Evolutionary conservation across 305 asterid genomes (phyloP).

Genomic region (Rubia balearica): DNA sequence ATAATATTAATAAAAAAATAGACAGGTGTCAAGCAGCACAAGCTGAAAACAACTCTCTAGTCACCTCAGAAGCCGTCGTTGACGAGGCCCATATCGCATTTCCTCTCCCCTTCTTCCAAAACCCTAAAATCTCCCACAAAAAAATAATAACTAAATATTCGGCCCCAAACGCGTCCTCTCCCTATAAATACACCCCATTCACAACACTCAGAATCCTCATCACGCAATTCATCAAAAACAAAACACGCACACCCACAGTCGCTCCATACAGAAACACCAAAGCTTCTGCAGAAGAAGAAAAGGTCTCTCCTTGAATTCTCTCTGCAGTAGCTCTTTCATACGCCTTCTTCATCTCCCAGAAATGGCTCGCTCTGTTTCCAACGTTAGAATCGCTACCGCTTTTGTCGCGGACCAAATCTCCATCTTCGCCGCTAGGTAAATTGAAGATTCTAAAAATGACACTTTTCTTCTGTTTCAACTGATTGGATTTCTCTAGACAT

Average conservation of each 20-base stretch:
- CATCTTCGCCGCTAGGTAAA: conserved; percentile 29
- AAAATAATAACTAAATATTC: background rate
- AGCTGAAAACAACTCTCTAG: conserved; percentile 8
- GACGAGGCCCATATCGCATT: conserved; percentile 14
- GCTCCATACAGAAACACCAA: background rate
- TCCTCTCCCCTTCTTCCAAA: background rate
- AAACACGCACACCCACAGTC: background rate
- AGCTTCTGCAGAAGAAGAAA: conserved; percentile 16
- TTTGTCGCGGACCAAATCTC: conserved; percentile 37
- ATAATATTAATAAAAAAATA: too few relatives aligned
- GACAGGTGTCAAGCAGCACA: conserved; percentile 12
- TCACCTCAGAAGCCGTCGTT: conserved; percentile 16
- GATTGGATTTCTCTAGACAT: too few relatives aligned
- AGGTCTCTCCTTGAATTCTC: background rate
- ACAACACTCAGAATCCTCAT: background rate
- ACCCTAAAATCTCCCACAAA: background rate
- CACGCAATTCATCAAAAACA: background rate
- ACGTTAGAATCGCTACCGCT: conserved; percentile 39
- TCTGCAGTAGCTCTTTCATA: conserved; percentile 15
- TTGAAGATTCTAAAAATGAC: too few relatives aligned
- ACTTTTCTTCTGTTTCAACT: too few relatives aligned
- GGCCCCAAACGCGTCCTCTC: background rate
- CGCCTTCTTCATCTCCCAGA: background rate
- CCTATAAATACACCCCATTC: background rate
- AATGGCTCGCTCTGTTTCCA: conserved; percentile 35